phyloP scores from a whole-genome alignment of 2,329 filamentous ascomycete genomes.

The Verruconis gallopava region DNA sequence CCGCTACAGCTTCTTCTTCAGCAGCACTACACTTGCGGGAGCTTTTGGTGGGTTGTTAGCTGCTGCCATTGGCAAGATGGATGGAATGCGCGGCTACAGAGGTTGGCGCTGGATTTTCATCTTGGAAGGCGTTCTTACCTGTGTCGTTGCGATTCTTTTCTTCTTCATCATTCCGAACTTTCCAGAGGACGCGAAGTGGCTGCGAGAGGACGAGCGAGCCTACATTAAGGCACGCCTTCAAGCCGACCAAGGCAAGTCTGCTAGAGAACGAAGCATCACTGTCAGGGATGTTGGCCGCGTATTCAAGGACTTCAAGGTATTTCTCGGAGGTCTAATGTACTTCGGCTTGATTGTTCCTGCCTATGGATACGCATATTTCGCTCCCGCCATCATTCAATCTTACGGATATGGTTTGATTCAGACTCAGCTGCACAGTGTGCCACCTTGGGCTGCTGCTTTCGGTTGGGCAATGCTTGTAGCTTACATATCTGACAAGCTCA shows the following conservation, averaged over 20 bases:
- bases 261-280: slow-evolving; percentile 31
- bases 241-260: slow-evolving; percentile 35
- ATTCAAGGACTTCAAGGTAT: slow-evolving; percentile 37
- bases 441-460: slow-evolving; percentile 60
- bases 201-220: slow-evolving; percentile 31
- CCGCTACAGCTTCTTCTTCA: slow-evolving; percentile 90
- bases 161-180: slow-evolving; percentile 37
- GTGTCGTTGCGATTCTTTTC: slow-evolving; percentile 30
- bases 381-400: slow-evolving; percentile 33
- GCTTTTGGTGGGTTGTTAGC: slow-evolving; percentile 81
- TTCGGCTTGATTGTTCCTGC: slow-evolving; percentile 24
- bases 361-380: slow-evolving; percentile 35
- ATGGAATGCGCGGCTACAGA: slow-evolving; percentile 50
- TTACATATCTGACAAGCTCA: slow-evolving; percentile 53
- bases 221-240: slow-evolving; percentile 35
- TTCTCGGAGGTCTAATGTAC: slow-evolving; percentile 39
- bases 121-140: slow-evolving; percentile 41
- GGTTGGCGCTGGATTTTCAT: slow-evolving; percentile 62
- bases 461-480: slow-evolving; percentile 66
- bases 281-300: slow-evolving; percentile 29
- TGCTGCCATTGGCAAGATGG: slow-evolving; percentile 80
- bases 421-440: slow-evolving; percentile 41
- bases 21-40: slow-evolving; percentile 62
- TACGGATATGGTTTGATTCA: slow-evolving; percentile 41
- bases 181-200: slow-evolving; percentile 37